Percentiles rank a stretch among this genome's conserved stretches.
Conservation (phyloP, 2,329 filamentous ascomycete genomes). For the Elsinoe fawcettii region DNA sequence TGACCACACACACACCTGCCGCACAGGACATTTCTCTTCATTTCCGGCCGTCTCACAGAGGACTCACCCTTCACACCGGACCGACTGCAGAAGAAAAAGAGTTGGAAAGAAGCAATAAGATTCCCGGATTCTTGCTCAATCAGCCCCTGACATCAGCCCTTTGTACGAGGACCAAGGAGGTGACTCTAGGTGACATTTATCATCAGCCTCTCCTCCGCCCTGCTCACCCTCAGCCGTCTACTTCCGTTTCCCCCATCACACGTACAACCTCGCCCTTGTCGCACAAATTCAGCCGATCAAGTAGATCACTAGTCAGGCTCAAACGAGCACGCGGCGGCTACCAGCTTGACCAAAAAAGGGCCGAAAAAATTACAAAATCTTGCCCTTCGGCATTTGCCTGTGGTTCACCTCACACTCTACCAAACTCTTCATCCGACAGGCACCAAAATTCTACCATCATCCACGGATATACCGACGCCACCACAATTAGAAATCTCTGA, state of each 20-base stretch:
- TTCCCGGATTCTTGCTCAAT: not conserved
- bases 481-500: slow-evolving; percentile 6
- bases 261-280: not conserved
- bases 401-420: not conserved
- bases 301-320: not conserved
- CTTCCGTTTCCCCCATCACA: not conserved
- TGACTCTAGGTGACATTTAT: not conserved
- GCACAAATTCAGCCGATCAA: not conserved
- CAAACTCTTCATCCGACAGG: not conserved
- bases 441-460: not conserved
- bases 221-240: not conserved
- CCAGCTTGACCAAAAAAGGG: not conserved
- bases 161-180: no score
- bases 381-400: not conserved
- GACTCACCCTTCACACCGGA: not conserved
- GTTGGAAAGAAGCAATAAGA: slow-evolving; percentile 1
- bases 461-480: not conserved
- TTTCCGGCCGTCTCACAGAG: no score
- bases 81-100: not conserved
- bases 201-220: not conserved
- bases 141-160: slow-evolving; percentile 6
- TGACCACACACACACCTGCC: no score
- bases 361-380: not conserved
- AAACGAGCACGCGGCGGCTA: not conserved
- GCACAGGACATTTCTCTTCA: no score